Percentiles rank a stretch among this genome's conserved stretches.
Evolutionary conservation across 2,329 filamentous ascomycete species (phyloP).

Genomic region (Lachnellula occidentalis): DNA sequence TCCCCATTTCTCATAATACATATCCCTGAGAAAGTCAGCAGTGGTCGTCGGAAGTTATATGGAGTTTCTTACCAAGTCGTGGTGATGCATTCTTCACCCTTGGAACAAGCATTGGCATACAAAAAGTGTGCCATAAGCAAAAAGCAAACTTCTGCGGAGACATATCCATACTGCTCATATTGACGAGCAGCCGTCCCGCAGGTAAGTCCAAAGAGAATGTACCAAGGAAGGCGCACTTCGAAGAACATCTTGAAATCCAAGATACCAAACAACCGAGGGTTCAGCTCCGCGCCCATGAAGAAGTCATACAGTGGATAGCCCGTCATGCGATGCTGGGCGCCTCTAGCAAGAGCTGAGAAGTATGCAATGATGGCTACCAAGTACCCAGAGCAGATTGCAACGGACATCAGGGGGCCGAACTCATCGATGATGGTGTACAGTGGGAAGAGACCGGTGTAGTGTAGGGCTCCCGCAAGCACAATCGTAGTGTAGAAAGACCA

Average conservation of each 20-base stretch:
- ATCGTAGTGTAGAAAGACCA: slow-evolving; percentile 86
- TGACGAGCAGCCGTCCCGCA: slow-evolving; percentile 74
- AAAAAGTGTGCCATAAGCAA: slow-evolving; percentile 85
- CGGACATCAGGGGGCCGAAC: slow-evolving; percentile 87
- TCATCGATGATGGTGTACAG: slow-evolving; percentile 91
- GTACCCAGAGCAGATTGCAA: slow-evolving; percentile 88
- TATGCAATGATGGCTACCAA: slow-evolving; percentile 80
- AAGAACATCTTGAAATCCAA: slow-evolving; percentile 95
- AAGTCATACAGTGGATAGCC: slow-evolving; percentile 78
- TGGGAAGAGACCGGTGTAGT: slow-evolving; percentile 79
- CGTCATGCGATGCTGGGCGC: slow-evolving; percentile 88
- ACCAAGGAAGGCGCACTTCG: slow-evolving; percentile 89
- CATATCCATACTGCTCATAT: slow-evolving; percentile 78
- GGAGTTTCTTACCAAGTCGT: slow-evolving; percentile 60
- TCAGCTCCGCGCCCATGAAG: slow-evolving; percentile 85
- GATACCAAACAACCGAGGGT: slow-evolving; percentile 77
- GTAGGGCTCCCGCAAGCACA: slow-evolving; percentile 61
- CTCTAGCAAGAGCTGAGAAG: slow-evolving; percentile 73
- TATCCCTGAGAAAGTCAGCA: slow-evolving; percentile 53
- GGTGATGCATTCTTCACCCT: slow-evolving; percentile 86
- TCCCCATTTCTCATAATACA: slow-evolving; percentile 96
- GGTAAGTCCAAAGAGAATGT: slow-evolving; percentile 75
- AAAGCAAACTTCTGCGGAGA: slow-evolving; percentile 79
- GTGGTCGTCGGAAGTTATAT: background rate
- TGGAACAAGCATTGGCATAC: slow-evolving; percentile 87